Conservation (phyloP, 306 rosid species). For the Neltuma alba region DNA sequence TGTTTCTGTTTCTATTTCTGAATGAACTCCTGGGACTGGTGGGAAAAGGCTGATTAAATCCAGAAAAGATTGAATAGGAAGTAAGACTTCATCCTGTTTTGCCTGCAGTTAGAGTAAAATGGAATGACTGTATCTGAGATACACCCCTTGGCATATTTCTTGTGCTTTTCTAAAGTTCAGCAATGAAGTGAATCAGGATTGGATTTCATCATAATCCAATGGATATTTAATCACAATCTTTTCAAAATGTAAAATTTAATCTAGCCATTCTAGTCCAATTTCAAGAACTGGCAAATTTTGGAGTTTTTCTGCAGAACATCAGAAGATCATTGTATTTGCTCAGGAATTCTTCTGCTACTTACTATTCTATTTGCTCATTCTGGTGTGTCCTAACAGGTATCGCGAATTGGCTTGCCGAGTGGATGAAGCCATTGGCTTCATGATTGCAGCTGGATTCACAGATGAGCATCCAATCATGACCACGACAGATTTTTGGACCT, state of each 20-base stretch:
- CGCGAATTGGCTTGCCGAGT: slow-evolving; percentile 58
- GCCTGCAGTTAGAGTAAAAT: background rate
- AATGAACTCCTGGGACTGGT: too few relatives aligned
- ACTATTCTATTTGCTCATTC: background rate
- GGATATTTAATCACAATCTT: too few relatives aligned
- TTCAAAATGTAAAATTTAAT: too few relatives aligned
- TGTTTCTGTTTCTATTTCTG: background rate
- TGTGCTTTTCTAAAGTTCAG: background rate
- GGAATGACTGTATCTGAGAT: slow-evolving; percentile 6
- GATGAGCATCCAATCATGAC: slow-evolving; percentile 54
- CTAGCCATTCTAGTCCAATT: too few relatives aligned
- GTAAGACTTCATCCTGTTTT: background rate
- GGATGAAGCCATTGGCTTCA: slow-evolving; percentile 64
- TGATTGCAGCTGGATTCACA: slow-evolving; percentile 53
- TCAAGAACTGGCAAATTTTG: too few relatives aligned
- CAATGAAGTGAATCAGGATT: background rate
- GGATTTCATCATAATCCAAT: background rate
- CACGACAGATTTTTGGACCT: slow-evolving; percentile 58
- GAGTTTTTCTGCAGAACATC: background rate
- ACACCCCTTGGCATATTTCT: background rate
- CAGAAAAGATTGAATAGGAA: too few relatives aligned
- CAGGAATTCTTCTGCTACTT: slow-evolving; percentile 17
- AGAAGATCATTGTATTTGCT: background rate
- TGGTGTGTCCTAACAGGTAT: slow-evolving; percentile 40
- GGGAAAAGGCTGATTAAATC: too few relatives aligned